These are phyloP conservation scores for Neofusicoccum sp. DNA, from an alignment of 2,329 filamentous ascomycete genomes.

Conservation along the genomic window DNA sequence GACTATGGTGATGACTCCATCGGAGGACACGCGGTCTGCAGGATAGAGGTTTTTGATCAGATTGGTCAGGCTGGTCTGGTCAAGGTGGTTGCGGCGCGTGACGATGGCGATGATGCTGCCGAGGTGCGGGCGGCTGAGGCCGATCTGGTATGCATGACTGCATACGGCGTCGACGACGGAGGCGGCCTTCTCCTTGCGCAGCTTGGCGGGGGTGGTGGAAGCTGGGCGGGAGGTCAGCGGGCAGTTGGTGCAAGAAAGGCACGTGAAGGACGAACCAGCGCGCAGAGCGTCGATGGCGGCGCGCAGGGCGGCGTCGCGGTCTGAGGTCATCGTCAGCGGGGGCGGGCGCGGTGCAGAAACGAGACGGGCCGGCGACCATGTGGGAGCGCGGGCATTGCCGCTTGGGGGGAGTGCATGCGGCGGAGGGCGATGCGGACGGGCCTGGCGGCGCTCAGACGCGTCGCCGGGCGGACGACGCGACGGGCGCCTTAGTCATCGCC, in stretches of 20 bases:
- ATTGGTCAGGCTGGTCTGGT: constrained; percentile 69
- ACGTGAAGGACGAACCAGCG: constrained; percentile 29
- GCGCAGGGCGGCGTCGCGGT: constrained; percentile 12
- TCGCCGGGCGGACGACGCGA: background rate
- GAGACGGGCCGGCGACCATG: constrained; percentile 7
- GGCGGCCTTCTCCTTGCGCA: constrained; percentile 62
- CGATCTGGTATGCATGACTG: constrained; percentile 64
- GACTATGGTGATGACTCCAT: constrained; percentile 64
- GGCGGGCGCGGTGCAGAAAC: constrained; percentile 21
- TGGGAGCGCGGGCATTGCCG: constrained; percentile 10
- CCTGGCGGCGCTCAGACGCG: background rate
- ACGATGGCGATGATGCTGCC: constrained; percentile 64
- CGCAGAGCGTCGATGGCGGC: constrained; percentile 38
- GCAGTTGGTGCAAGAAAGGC: constrained; percentile 12
- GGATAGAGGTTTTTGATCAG: constrained; percentile 77
- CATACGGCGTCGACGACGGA: constrained; percentile 62
- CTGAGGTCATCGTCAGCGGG: constrained; percentile 9
- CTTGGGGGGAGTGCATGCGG: background rate
- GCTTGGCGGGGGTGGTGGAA: constrained; percentile 57
- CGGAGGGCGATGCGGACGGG: too few species aligned
- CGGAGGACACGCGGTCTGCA: constrained; percentile 58
- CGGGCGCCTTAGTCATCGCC: background rate
- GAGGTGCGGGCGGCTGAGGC: constrained; percentile 62
- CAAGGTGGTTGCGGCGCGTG: constrained; percentile 65
- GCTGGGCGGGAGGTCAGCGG: constrained; percentile 32